phyloP scores from a whole-genome alignment of 192 early-diverging fungal genomes.

The Coemansia sp. region DNA sequence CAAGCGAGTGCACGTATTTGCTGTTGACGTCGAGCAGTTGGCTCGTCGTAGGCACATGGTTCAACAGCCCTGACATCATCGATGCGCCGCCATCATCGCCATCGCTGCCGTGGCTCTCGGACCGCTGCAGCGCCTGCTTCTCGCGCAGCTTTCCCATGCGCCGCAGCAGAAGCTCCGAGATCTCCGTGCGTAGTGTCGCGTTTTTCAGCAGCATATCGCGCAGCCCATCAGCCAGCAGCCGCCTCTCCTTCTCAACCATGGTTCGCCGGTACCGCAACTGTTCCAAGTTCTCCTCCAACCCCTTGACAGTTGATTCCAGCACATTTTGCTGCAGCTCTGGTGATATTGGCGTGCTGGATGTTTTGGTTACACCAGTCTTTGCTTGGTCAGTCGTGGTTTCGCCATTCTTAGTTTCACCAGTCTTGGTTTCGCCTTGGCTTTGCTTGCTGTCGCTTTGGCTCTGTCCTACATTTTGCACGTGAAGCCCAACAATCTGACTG shows the following conservation, averaged over 20 bases:
- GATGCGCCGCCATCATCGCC: slow-evolving; percentile 27
- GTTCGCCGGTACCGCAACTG: slow-evolving; percentile 16
- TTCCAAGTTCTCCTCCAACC: slow-evolving; percentile 17
- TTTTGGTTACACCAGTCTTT: not conserved
- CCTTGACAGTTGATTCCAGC: not conserved
- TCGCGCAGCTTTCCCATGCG: slow-evolving; percentile 39
- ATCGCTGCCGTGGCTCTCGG: slow-evolving; percentile 21
- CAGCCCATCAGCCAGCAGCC: slow-evolving; percentile 30
- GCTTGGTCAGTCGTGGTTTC: not conserved
- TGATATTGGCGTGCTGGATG: not conserved
- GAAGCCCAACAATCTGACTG: not conserved
- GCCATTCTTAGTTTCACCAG: not conserved
- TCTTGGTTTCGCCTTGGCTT: not conserved
- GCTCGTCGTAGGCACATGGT: slow-evolving; percentile 38
- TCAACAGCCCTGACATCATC: slow-evolving; percentile 36
- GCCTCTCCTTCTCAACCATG: slow-evolving; percentile 33
- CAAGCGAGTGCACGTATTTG: slow-evolving; percentile 27
- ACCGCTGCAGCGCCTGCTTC: slow-evolving; percentile 20
- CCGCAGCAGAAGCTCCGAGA: slow-evolving; percentile 24
- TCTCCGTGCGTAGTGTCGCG: slow-evolving; percentile 35
- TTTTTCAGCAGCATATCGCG: slow-evolving; percentile 35
- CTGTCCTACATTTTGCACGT: not conserved
- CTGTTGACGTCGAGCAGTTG: slow-evolving; percentile 44
- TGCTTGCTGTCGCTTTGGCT: not conserved
- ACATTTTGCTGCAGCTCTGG: not conserved